Evolutionary conservation across 169 alveolate genomes (phyloP).

Genomic region (Eimeria necatrix): DNA sequence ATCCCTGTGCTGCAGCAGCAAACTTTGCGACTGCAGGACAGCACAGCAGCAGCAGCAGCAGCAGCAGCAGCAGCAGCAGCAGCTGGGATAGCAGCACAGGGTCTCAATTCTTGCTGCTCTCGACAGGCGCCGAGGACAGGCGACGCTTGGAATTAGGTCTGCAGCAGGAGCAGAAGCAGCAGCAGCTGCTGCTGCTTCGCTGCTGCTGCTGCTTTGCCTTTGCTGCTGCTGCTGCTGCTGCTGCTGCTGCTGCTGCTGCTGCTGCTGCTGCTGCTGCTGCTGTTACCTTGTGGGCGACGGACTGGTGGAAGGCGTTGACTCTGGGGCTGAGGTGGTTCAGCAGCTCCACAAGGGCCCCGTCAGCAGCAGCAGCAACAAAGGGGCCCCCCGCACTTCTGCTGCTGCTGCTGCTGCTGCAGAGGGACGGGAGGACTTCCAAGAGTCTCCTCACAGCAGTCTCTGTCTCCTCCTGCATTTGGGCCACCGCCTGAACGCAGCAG

Average conservation of each 20-base stretch:
- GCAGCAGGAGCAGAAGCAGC: not conserved
- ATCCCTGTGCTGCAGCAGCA: constrained; percentile 28
- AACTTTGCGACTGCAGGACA: constrained; percentile 9
- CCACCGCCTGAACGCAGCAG: constrained; percentile 17
- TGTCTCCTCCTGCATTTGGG: constrained; percentile 26
- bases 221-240: too few species aligned
- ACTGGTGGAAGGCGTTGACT: constrained; percentile 10
- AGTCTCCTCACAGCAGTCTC: not conserved
- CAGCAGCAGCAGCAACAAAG: constrained; percentile 21
- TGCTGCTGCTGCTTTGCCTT: not conserved
- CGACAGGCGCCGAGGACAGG: too few species aligned
- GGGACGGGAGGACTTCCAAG: not conserved
- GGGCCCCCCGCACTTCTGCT: not conserved
- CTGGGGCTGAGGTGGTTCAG: constrained; percentile 16
- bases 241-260: too few species aligned
- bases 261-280: too few species aligned
- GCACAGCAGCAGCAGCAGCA: not conserved
- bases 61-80: not conserved
- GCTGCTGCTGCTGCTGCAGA: not conserved
- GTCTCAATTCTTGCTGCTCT: too few species aligned
- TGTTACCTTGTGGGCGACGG: constrained; percentile 25
- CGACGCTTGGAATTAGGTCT: too few species aligned
- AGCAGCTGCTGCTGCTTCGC: not conserved
- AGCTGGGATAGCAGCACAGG: not conserved
- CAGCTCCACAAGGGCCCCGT: constrained; percentile 9